Evolutionary conservation across 192 early-diverging fungal genomes (phyloP), one percentile per base, ranked within the genome.

Genomic region (Backusella circina): DNA sequence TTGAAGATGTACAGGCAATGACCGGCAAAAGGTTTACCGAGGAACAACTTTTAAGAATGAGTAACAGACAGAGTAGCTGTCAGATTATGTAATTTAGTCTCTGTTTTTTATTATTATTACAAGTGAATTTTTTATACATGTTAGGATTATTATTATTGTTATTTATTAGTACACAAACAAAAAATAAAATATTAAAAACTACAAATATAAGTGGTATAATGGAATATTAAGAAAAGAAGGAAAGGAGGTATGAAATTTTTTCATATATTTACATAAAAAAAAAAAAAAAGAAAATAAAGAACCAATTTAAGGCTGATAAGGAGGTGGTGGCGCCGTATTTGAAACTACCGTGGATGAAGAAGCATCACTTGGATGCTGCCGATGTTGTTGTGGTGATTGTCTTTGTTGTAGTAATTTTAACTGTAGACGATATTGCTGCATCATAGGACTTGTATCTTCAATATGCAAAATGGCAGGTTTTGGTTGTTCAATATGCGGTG

Each of bases 1-100:
- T 83, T 5, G 90, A 92, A 44, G 93, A 93, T 73, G 75, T 92
- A 41, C 72, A 86, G 23, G 85, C 82, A 0, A 78, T 93, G 21
- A 81, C 87, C 36, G 80, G 83, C 10, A 84, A 81, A 10, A 70
- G 10, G 7, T 81, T 66, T 54, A 50, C 75, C 15, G 65, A 65
- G 8, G 79, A 81, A 32, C 75, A 81, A 66, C 18, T 81, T 18
- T 41, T 71, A 26, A 50, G 72, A 8, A 77, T 81, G 79, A 66
- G 65, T 37, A 50, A 18, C 9, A 70, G 37, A 31, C 65, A n/a
- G 67, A 74, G 36, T 7, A 26, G 67, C 13, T 77, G 76, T 77
- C 72, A 7, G 44, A 72, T 77, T 37, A 77, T 77, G 76, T 77
- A 77, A 32, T 72, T 23, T 21, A n/a, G n/a, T n/a, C n/a, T n/a